Evolutionary conservation across 2,329 filamentous ascomycete genomes (phyloP).

Genomic region (Colletotrichum sojae): DNA sequence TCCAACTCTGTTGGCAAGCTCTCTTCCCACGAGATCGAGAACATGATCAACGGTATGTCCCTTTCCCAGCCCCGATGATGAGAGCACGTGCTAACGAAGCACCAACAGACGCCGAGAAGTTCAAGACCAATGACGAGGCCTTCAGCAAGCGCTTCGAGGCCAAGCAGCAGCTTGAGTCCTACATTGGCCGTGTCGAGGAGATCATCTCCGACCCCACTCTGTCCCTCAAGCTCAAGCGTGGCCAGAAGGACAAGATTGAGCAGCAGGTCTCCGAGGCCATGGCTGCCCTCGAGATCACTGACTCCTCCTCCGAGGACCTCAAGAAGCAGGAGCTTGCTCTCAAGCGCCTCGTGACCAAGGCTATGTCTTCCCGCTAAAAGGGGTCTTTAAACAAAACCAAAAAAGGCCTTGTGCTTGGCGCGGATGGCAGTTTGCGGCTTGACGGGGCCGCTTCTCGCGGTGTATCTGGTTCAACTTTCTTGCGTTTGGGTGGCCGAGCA

Average conservation of each 20-base stretch:
- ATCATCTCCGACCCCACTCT: slow-evolving; percentile 97
- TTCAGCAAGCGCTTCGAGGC: slow-evolving; percentile 99
- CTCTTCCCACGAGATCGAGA: slow-evolving; percentile 93
- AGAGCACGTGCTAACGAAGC: slow-evolving; percentile 43
- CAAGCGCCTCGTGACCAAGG: slow-evolving; percentile 98
- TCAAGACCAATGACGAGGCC: slow-evolving; percentile 97
- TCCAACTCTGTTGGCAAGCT: slow-evolving; percentile 99
- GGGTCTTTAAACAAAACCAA: slow-evolving; percentile 12
- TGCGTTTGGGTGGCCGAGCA: slow-evolving; percentile 41
- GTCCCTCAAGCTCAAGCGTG: slow-evolving; percentile 97
- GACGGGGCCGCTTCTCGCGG: slow-evolving; percentile 46
- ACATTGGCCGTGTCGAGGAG: slow-evolving; percentile 99
- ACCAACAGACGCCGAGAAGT: slow-evolving; percentile 87
- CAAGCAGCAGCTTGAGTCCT: slow-evolving; percentile 98
- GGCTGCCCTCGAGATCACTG: slow-evolving; percentile 96
- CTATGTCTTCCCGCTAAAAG: slow-evolving; percentile 89
- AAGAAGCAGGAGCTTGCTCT: slow-evolving; percentile 99
- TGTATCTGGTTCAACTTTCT: slow-evolving; percentile 42
- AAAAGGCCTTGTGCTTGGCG: slow-evolving; percentile 24
- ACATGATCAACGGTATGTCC: slow-evolving; percentile 87
- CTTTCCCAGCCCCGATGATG: slow-evolving; percentile 33
- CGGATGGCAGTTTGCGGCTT: slow-evolving; percentile 24
- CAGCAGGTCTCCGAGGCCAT: slow-evolving; percentile 96
- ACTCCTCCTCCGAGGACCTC: slow-evolving; percentile 90
- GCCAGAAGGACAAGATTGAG: slow-evolving; percentile 99